A percentile compares a stretch with the other conserved stretches of the same genome.
Evolutionary conservation across 202 grass and related monocot genomes (phyloP).

Genomic region (Panicum hallii): DNA sequence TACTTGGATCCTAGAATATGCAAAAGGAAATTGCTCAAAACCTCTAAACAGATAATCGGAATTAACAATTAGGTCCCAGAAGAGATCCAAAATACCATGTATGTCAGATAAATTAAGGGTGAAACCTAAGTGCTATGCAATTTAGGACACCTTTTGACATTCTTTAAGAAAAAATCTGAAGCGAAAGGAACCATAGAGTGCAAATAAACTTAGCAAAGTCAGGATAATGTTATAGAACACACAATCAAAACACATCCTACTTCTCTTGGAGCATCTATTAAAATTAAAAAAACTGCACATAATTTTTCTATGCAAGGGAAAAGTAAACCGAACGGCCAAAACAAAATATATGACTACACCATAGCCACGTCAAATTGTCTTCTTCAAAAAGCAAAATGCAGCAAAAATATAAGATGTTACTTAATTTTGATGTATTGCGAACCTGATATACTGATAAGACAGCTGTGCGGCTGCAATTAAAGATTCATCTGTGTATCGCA

Average conservation of each 20-base stretch:
- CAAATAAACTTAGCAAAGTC: slow-evolving; percentile 6
- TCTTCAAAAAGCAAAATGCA: neutral
- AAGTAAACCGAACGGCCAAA: neutral
- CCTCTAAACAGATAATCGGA: neutral
- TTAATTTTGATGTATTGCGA: slow-evolving; percentile 23
- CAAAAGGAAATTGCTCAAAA: slow-evolving; percentile 12
- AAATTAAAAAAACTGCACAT: neutral
- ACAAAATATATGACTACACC: neutral
- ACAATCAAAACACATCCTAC: neutral
- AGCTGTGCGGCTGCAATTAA: slow-evolving; percentile 81
- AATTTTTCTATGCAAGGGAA: neutral
- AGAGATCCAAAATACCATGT: neutral
- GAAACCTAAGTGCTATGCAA: neutral
- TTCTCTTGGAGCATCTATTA: neutral
- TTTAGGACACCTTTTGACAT: neutral
- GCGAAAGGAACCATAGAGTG: neutral
- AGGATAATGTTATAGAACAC: neutral
- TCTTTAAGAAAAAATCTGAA: neutral
- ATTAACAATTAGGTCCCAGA: neutral
- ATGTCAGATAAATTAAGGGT: slow-evolving; percentile 19
- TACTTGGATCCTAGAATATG: neutral
- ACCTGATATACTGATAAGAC: slow-evolving; percentile 95
- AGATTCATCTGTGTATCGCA: slow-evolving; percentile 84
- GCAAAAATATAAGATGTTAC: neutral
- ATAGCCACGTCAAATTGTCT: slow-evolving; percentile 1